Conservation (phyloP, 441 rosid species). For the Jatropha multifida region DNA sequence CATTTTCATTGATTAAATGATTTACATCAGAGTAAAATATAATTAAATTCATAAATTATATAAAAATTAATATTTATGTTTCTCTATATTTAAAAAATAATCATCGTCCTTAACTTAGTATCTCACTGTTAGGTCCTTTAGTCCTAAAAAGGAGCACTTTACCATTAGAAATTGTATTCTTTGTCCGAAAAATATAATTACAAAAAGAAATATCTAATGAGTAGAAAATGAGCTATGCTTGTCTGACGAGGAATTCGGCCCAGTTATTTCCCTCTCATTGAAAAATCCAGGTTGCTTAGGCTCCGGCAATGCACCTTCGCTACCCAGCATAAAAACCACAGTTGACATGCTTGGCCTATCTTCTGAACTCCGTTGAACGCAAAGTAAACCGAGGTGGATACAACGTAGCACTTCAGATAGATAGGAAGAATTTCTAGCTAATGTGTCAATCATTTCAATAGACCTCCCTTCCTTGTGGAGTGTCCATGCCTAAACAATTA, state of each 20-base stretch:
- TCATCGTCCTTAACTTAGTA: too few relatives aligned
- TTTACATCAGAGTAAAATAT: too few relatives aligned
- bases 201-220: neutral
- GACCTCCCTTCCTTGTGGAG: neutral
- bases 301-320: slow-evolving; percentile 26
- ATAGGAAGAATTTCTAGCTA: neutral
- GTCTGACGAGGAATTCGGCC: slow-evolving; percentile 1
- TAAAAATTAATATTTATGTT: too few relatives aligned
- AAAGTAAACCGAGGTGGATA: slow-evolving; percentile 37
- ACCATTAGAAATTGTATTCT: too few relatives aligned
- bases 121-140: too few relatives aligned
- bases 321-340: slow-evolving; percentile 40
- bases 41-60: too few relatives aligned
- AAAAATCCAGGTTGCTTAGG: slow-evolving; percentile 42
- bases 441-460: neutral
- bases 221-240: too few relatives aligned
- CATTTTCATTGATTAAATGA: too few relatives aligned
- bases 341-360: slow-evolving; percentile 41
- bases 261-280: neutral
- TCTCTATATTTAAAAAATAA: too few relatives aligned
- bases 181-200: too few relatives aligned
- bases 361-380: slow-evolving; percentile 36
- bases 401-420: slow-evolving; percentile 24
- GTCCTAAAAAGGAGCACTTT: too few relatives aligned
- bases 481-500: neutral